phyloP scores from a whole-genome alignment of 2,329 filamentous ascomycete genomes.

The Fusarium sp. region DNA sequence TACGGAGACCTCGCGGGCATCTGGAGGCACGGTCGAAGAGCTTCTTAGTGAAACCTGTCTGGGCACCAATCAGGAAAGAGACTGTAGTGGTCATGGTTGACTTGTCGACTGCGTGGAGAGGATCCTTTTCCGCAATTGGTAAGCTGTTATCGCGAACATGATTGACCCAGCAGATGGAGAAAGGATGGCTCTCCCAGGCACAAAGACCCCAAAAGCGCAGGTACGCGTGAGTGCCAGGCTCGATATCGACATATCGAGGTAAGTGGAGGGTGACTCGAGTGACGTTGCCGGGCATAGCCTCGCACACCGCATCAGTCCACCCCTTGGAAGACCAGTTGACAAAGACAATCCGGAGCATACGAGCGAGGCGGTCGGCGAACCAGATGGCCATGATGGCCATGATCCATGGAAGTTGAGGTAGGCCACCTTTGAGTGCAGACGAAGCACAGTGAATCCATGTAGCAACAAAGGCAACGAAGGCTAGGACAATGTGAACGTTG shows the following conservation, averaged over 20 bases:
- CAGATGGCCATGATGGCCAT: conserved; percentile 80
- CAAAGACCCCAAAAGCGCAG: conserved; percentile 73
- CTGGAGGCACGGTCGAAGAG: conserved; percentile 76
- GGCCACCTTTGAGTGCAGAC: conserved; percentile 69
- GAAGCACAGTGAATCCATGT: conserved; percentile 82
- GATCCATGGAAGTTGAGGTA: conserved; percentile 79
- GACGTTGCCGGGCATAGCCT: conserved; percentile 75
- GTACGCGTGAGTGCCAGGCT: conserved; percentile 79
- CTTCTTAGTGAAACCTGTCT: conserved; percentile 86
- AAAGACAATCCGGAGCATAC: conserved; percentile 71
- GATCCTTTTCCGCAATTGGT: conserved; percentile 54
- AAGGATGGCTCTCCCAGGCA: conserved; percentile 79
- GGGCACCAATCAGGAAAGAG: conserved; percentile 86
- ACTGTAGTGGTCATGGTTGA: conserved; percentile 64
- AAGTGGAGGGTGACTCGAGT: conserved; percentile 76
- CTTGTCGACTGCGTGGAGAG: conserved; percentile 51
- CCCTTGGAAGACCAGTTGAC: conserved; percentile 69
- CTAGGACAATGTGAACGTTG: conserved; percentile 82
- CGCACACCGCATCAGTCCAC: conserved; percentile 71
- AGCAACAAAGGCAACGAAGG: conserved; percentile 71
- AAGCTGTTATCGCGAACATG: conserved; percentile 56
- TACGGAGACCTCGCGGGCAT: conserved; percentile 63
- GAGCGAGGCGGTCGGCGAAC: conserved; percentile 73
- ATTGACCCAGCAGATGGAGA: conserved; percentile 80
- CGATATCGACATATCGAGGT: conserved; percentile 71